A percentile compares a stretch with the other conserved stretches of the same genome.
Conservation (phyloP, 305 asterid genomes). For the Fraxinus albicans region DNA sequence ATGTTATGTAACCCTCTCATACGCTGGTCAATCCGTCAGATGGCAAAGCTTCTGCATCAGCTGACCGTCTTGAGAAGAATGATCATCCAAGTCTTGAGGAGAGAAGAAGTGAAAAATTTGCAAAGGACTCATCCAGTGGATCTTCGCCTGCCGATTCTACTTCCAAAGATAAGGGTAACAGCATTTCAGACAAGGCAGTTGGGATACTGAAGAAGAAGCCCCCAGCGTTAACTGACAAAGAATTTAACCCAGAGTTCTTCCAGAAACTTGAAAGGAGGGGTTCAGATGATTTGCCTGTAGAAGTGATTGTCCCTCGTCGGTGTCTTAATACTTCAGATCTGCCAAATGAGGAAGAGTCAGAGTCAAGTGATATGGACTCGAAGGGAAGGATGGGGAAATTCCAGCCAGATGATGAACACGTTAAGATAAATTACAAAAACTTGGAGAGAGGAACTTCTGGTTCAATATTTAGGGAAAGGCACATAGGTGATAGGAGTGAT, state of each 20-base stretch:
- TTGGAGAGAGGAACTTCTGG: constrained; percentile 47
- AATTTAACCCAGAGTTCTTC: constrained; percentile 92
- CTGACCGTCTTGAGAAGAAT: constrained; percentile 52
- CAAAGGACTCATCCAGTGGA: constrained; percentile 51
- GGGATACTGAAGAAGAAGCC: constrained; percentile 91
- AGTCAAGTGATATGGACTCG: constrained; percentile 44
- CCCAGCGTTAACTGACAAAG: constrained; percentile 78
- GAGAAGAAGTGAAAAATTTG: constrained; percentile 41
- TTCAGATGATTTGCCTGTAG: constrained; percentile 88
- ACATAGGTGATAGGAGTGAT: constrained; percentile 45
- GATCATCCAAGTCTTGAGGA: constrained; percentile 46
- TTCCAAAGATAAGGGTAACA: constrained; percentile 52
- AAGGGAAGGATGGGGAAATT: constrained; percentile 43
- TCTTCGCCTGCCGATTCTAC: constrained; percentile 56
- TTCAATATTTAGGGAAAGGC: constrained; percentile 32
- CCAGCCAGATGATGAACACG: constrained; percentile 43
- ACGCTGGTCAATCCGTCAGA: constrained; percentile 44
- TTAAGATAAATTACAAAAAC: constrained; percentile 30
- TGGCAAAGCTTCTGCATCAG: constrained; percentile 62
- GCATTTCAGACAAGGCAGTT: constrained; percentile 75
- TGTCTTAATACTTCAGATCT: constrained; percentile 54
- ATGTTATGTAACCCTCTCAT: constrained; percentile 24
- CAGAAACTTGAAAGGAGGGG: constrained; percentile 87
- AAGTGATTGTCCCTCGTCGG: constrained; percentile 89
- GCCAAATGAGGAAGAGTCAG: constrained; percentile 59